Evolutionary conservation across 1,284 basidiomycete species (phyloP), one percentile per base, ranked within the genome.

Genomic region (Ceratobasidium theobromae): DNA sequence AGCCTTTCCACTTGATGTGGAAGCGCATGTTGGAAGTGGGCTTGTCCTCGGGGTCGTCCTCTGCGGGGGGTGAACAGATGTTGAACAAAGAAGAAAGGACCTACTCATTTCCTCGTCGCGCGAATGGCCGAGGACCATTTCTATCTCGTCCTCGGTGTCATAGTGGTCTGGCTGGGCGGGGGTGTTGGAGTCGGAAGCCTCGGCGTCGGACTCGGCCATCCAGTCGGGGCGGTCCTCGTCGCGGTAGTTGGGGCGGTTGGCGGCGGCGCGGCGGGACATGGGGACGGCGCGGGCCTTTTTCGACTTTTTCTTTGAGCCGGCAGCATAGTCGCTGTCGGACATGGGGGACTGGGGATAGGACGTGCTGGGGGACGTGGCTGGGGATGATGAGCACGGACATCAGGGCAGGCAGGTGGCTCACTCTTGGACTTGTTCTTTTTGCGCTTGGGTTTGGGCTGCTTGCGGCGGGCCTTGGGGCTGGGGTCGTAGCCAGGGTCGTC

Each of bases 1-100:
- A 95, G 70, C 86, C 87, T 77, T 95, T 95, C 93, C 93, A 96
- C 76, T 96, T 96, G 80, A 96, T 93, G 76, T 95, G 91, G 80
- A 90, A 96, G 53, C 93, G 92, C 72, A 95, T 84, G 75, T 96
- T 96, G 68, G 86, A 85, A 68, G 87, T 88, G 80, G 91, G 94
- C 54, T 89, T 75, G 73, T 96, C 93, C 55, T 88, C 86, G 0
- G 81, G 79, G 73, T 95, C 93, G 30, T 83, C 77, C 73, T 89
- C 83, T 70, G 52, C 27, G 30, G 33, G 21, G 49, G 16, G 40
- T 51, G 25, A 45, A 51, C 41, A 28, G 43, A 52, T 35, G 43
- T 18, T 45, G 21, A 32, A 25, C 16, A 23, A 5, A 35, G 6
- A 21, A 27, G 14, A 32, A n/a, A 12, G 23, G 27, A 69, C 69